Conservation (phyloP, 306 rosid species). For the Cercis canadensis region DNA sequence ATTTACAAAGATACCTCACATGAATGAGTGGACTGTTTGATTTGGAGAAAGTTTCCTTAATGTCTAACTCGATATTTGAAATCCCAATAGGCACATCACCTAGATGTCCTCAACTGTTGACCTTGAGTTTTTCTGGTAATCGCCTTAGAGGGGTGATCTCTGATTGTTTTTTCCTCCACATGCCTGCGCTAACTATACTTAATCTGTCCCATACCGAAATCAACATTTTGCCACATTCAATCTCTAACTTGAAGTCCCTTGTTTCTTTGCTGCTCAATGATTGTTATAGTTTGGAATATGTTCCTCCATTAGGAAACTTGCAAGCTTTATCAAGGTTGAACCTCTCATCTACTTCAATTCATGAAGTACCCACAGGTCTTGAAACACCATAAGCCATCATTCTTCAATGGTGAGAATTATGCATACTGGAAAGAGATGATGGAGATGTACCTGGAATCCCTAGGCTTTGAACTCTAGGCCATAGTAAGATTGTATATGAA, state of each 20-base stretch:
- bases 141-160: not conserved
- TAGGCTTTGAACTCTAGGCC: no score
- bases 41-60: conserved; percentile 2
- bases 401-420: no score
- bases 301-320: conserved; percentile 25
- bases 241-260: conserved; percentile 16
- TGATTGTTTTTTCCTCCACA: conserved; percentile 4
- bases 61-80: not conserved
- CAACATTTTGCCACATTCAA: not conserved
- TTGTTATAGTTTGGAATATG: not conserved
- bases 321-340: not conserved
- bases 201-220: not conserved
- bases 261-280: not conserved
- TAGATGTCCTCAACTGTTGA: not conserved
- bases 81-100: conserved; percentile 4
- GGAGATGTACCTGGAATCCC: conserved; percentile 8
- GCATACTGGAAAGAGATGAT: no score
- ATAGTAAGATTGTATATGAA: no score
- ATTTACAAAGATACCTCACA: not conserved
- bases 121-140: not conserved
- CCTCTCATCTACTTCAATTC: not conserved
- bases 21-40: conserved; percentile 1
- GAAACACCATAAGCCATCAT: no score
- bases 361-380: not conserved
- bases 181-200: not conserved